Evolutionary conservation across 345 rosid species (phyloP).

Genomic region (Pugionium dolabratum): DNA sequence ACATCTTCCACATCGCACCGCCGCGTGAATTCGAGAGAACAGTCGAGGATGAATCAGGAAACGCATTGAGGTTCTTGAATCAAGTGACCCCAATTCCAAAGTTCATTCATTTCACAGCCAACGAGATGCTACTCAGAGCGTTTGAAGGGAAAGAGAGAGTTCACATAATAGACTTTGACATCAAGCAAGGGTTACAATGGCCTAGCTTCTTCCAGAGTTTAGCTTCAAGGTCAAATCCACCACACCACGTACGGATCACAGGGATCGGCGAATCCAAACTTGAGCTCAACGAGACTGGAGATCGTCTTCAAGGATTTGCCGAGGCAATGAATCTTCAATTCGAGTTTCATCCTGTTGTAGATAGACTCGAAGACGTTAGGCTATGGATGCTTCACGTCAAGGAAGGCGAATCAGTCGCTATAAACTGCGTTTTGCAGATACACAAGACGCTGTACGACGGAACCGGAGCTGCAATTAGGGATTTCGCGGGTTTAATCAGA

Average conservation of each 20-base stretch:
- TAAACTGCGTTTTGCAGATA: conserved; percentile 80
- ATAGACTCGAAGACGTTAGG: conserved; percentile 93
- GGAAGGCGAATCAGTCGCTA: conserved; percentile 79
- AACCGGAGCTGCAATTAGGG: conserved; percentile 68
- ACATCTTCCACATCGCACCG: conserved; percentile 66
- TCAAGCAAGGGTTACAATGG: conserved; percentile 99
- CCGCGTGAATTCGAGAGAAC: conserved; percentile 82
- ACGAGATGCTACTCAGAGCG: conserved; percentile 85
- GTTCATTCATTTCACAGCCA: conserved; percentile 87
- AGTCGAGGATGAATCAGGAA: conserved; percentile 72
- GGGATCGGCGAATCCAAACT: conserved; percentile 94
- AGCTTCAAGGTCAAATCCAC: conserved; percentile 77
- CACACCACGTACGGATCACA: conserved; percentile 81
- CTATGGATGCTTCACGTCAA: conserved; percentile 99
- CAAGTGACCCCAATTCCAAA: conserved; percentile 89
- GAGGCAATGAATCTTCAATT: conserved; percentile 80
- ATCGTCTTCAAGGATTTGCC: conserved; percentile 77
- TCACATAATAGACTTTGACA: conserved; percentile 94
- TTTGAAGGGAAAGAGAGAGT: conserved; percentile 92
- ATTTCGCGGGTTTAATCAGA: conserved; percentile 73
- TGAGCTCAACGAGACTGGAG: conserved; percentile 89
- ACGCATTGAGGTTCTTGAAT: conserved; percentile 81
- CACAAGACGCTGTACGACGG: conserved; percentile 80
- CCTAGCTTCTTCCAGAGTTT: conserved; percentile 91
- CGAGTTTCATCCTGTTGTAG: conserved; percentile 95